These are phyloP conservation scores for Candida ficus DNA, from an alignment of 805 yeast genomes.

Conservation along the genomic window DNA sequence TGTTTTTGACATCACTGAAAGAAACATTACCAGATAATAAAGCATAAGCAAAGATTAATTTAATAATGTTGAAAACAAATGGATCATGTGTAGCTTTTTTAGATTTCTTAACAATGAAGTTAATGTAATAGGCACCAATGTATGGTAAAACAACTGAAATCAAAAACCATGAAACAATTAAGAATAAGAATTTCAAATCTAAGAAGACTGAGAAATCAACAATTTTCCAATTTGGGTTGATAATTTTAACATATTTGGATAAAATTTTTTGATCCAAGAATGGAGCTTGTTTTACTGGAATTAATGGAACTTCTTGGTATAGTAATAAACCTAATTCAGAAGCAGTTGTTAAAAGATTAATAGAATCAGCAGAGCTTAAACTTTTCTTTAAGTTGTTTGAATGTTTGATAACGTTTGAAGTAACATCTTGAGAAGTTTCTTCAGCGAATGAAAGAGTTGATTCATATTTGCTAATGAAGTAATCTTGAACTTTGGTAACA, in stretches of 20 bases:
- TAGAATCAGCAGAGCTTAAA: conserved; percentile 26
- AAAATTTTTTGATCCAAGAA: conserved; percentile 19
- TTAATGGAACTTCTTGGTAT: conserved; percentile 16
- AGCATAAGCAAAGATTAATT: conserved; percentile 38
- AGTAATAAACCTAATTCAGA: conserved; percentile 18
- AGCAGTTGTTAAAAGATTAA: conserved; percentile 16
- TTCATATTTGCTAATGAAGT: conserved; percentile 21
- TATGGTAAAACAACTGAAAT: conserved; percentile 20
- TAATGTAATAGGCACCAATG: conserved; percentile 25
- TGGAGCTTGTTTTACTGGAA: conserved; percentile 13
- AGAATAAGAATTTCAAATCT: conserved; percentile 17
- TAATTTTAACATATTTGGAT: conserved; percentile 15
- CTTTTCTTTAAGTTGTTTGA: conserved; percentile 16
- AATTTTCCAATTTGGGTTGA: conserved; percentile 12
- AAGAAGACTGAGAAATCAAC: conserved; percentile 18
- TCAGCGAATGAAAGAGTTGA: conserved; percentile 15
- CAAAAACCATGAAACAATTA: conserved; percentile 22
- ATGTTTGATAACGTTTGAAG: conserved; percentile 5
- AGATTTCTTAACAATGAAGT: conserved; percentile 24
- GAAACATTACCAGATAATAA: conserved; percentile 25
- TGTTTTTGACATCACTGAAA: conserved; percentile 24
- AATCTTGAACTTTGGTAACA: conserved; percentile 17
- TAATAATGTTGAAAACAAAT: conserved; percentile 44
- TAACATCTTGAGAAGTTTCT: conserved; percentile 13
- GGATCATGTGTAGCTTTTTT: conserved; percentile 46